These are phyloP conservation scores for Beta vulgaris DNA, from an alignment of 148 eudicot species.

Conservation along the genomic window DNA sequence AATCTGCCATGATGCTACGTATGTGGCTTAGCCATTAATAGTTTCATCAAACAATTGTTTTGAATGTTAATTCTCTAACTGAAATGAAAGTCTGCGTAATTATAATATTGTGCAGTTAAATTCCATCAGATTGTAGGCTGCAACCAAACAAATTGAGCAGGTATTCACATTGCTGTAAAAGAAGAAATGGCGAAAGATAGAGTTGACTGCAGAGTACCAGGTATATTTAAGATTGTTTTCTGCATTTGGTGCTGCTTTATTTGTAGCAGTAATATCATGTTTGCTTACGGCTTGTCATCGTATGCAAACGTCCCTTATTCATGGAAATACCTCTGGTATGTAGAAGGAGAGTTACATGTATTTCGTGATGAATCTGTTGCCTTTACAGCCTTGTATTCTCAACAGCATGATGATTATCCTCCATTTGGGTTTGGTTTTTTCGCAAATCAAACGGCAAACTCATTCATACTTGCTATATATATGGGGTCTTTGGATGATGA, in stretches of 20 bases:
- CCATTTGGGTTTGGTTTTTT: background rate
- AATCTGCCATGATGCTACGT: too few relatives aligned
- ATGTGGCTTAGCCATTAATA: too few relatives aligned
- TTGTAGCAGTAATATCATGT: background rate
- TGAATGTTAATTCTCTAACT: too few relatives aligned
- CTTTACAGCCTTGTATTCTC: background rate
- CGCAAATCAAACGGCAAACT: background rate
- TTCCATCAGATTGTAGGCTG: too few relatives aligned
- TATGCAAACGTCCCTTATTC: background rate
- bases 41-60: too few relatives aligned
- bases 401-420: background rate
- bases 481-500: background rate
- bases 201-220: background rate
- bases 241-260: background rate
- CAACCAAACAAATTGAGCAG: too few relatives aligned
- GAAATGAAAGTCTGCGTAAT: too few relatives aligned
- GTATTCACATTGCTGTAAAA: too few relatives aligned
- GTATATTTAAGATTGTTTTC: background rate
- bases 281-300: background rate
- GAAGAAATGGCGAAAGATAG: background rate
- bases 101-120: too few relatives aligned
- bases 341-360: background rate
- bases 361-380: background rate
- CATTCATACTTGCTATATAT: background rate
- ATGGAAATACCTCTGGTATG: too few relatives aligned